A percentile compares a stretch with the other conserved stretches of the same genome.
These are phyloP conservation scores for Aspergillus pseudoterreus DNA, from an alignment of 2,329 filamentous ascomycete species.

Conservation along the genomic window DNA sequence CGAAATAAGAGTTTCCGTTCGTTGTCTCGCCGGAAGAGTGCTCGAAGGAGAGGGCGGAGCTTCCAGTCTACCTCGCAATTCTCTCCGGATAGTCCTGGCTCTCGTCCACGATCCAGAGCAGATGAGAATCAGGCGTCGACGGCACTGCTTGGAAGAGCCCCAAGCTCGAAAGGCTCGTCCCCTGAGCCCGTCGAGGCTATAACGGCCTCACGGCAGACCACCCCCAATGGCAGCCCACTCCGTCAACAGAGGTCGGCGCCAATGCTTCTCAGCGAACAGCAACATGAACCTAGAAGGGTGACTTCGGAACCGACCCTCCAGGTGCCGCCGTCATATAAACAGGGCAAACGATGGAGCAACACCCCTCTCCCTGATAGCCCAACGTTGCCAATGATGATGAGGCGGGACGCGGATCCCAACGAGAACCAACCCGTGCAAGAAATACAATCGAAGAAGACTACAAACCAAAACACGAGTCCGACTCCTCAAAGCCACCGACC, in stretches of 20 bases:
- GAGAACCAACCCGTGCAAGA: conserved; percentile 8
- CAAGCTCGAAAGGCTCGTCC: not conserved
- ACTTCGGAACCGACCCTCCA: no score
- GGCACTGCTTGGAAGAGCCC: not conserved
- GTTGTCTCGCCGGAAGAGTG: not conserved
- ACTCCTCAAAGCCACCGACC: conserved; percentile 10
- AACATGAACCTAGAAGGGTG: conserved; percentile 7
- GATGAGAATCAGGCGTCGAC: not conserved
- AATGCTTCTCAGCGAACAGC: conserved; percentile 20
- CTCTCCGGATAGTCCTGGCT: not conserved
- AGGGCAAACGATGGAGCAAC: conserved; percentile 29
- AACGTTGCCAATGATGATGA: conserved; percentile 25
- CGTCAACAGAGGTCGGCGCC: conserved; percentile 31
- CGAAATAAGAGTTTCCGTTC: conserved; percentile 1
- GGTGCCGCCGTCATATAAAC: conserved; percentile 29
- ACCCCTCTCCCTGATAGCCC: conserved; percentile 33
- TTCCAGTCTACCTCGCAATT: no score
- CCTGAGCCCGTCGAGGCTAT: conserved; percentile 1
- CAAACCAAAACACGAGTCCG: conserved; percentile 10
- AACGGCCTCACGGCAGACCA: not conserved
- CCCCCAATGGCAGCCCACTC: conserved; percentile 9
- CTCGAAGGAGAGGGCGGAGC: no score
- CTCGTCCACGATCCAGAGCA: not conserved
- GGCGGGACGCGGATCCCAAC: conserved; percentile 4
- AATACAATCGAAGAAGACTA: conserved; percentile 6